phyloP scores from a whole-genome alignment of 345 rosid genomes.

The Iberis pinnata region DNA sequence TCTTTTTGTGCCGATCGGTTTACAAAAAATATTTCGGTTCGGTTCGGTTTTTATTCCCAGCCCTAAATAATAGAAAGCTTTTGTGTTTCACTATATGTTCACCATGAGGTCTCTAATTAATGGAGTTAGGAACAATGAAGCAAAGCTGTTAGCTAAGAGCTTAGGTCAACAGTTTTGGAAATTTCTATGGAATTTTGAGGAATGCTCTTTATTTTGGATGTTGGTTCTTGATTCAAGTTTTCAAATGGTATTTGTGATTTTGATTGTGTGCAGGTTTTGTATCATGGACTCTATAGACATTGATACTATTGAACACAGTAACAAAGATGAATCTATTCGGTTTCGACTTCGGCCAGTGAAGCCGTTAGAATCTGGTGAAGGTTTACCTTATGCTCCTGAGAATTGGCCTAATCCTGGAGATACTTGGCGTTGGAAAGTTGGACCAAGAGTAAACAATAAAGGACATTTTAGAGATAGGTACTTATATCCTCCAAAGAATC shows the following conservation, averaged over 20 bases:
- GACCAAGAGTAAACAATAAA: slow-evolving; percentile 34
- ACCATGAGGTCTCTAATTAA: too few species aligned
- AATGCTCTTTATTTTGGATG: neutral
- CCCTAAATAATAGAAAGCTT: too few species aligned
- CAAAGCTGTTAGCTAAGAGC: too few species aligned
- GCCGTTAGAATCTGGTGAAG: slow-evolving; percentile 46
- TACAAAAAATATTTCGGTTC: too few species aligned
- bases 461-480: slow-evolving; percentile 53
- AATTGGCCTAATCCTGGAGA: slow-evolving; percentile 66
- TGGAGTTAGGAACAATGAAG: too few species aligned
- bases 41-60: too few species aligned
- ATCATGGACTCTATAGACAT: slow-evolving; percentile 38
- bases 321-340: slow-evolving; percentile 10
- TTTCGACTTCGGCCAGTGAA: slow-evolving; percentile 36
- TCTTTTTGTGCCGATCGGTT: too few species aligned
- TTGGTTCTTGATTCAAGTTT: too few species aligned
- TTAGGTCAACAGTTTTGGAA: too few species aligned
- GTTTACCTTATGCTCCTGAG: slow-evolving; percentile 64
- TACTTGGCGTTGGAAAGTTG: slow-evolving; percentile 62
- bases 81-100: too few species aligned
- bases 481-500: slow-evolving; percentile 57
- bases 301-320: slow-evolving; percentile 30
- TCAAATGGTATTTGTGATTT: neutral
- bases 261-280: slow-evolving; percentile 16
- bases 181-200: too few species aligned